Evolutionary conservation across 306 rosid species (phyloP).

Genomic region (Sesbania bispinosa): DNA sequence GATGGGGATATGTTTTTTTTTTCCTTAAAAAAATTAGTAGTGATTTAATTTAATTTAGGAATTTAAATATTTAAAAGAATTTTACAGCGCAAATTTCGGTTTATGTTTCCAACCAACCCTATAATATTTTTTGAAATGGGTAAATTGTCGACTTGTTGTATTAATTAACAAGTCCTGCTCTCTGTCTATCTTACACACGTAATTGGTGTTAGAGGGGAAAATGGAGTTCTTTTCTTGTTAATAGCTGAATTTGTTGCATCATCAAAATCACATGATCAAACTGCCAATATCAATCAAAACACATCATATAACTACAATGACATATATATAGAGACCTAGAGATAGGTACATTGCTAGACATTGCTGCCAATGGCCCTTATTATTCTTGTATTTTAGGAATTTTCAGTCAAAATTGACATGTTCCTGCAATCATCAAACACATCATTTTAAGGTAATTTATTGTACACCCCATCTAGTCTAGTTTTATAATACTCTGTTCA

Average conservation of each 20-base stretch:
- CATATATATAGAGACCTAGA: background rate
- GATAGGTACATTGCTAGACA: background rate
- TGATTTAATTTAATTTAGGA: background rate
- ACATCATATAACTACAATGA: conserved; percentile 18
- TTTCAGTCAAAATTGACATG: conserved; percentile 20
- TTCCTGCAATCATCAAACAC: conserved; percentile 22
- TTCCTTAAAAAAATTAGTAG: background rate
- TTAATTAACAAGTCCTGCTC: conserved; percentile 17
- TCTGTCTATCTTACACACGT: conserved; percentile 18
- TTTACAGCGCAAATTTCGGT: background rate
- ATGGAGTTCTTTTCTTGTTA: conserved; percentile 13
- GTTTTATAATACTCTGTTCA: background rate
- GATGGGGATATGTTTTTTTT: background rate
- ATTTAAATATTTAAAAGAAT: background rate
- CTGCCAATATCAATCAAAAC: conserved; percentile 46
- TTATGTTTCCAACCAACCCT: background rate
- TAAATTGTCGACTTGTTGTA: background rate
- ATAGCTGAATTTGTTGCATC: conserved; percentile 44
- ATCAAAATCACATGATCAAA: conserved; percentile 59
- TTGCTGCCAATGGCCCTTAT: background rate
- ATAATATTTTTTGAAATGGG: background rate
- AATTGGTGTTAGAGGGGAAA: conserved; percentile 26
- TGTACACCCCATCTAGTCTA: background rate
- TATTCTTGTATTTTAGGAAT: background rate
- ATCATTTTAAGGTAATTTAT: conserved; percentile 28